Base-by-base conservation (phyloP, 2,329 filamentous ascomycete genomes). In the Talaromyces sp. region DNA sequence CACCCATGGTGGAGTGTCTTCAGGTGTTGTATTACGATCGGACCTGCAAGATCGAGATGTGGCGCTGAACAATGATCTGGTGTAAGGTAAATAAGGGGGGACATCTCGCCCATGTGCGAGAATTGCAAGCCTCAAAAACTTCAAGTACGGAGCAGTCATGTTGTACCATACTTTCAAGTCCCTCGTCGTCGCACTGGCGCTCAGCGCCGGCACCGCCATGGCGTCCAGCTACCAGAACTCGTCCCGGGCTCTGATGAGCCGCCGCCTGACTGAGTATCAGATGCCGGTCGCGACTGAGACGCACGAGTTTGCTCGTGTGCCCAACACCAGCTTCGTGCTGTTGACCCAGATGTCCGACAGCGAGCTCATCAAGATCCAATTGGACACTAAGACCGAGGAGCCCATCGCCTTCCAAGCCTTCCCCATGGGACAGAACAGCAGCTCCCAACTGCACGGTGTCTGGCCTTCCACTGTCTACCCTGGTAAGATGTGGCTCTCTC, bases 31-130 rank as follows among this genome's bases (percentile, higher is more conserved):
- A 35, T 14, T 35, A n/a, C 33, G 33, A 35, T 35, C 14, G 9
- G 33, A 16, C 13, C n/a, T 16, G 6, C 1, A 14, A 35, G n/a
- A 77, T 78, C 24, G 77, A 75, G 39, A 30, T 40, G 20, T 42
- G 39, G 39, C 20, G 39, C 13, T 27, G 20, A 42, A 42, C 2
- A 42, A 42, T 42, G 7, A 27, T 10, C 39, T 27, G 20, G 39
- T 14, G 4, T 20, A 4, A 27, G 22, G 20, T 16, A n/a, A 41
- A 19, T 30, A 19, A 17, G 24, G 24, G 14, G 27, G 17, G 16
- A n/a, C 17, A 24, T 43, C 13, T 32, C n/a, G 19, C 41, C n/a
- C 39, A 27, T 27, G 39, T n/a, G 20, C 22, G 9, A n/a, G 14
- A 41, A 41, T 35, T 13, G 4, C n/a, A 11, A 16, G n/a, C 4